Evolutionary conservation across 306 rosid genomes (phyloP), one percentile per base, ranked within the genome.

Genomic region (Begonia loranthoides): DNA sequence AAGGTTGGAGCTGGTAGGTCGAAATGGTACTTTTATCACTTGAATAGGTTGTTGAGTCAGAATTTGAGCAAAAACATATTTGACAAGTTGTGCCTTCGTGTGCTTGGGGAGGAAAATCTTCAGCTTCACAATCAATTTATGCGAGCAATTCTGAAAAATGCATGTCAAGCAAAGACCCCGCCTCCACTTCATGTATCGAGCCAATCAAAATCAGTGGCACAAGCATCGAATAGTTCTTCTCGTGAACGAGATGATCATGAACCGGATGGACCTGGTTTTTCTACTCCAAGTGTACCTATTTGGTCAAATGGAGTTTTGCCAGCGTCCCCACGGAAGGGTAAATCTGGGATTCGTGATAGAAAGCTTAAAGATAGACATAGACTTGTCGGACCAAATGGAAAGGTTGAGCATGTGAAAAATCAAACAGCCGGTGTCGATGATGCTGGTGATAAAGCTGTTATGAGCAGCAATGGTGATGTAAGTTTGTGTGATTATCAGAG

Each of bases 371-470:
- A 90, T 69, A 80, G 99, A 61, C 93, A 86, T 50, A 86, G 99
- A 66, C 94, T 92, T 38, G 94, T 92, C 59, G 99, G 99, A 58
- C 96, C 87, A 48, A 92, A 86, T 75, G 96, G 96, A 70, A 86
- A 83, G 82, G 75, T 69, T 10, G 87, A 87, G 36, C 69, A 62
- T 65, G 54, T 70, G 62, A 57, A 71, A 46, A 81, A 76, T 58
- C 80, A 68, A 52, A 72, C 79, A 49, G 62, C 50, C 4, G 79
- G 85, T 51, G 49, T 69, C 9, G 94, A 92, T 49, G 96, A 83
- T 62, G 62, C 65, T 71, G 69, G 71, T 13, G 45, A 70, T 64
- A 82, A 81, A 76, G 67, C 58, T 67, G 79, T 68, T 73, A 94
- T 78, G 69, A 28, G 36, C 36, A 28, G 36, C 36, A 92, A 83